Evolutionary conservation across 331 rosid genomes (phyloP).

Genomic region (Malus hybrid): DNA sequence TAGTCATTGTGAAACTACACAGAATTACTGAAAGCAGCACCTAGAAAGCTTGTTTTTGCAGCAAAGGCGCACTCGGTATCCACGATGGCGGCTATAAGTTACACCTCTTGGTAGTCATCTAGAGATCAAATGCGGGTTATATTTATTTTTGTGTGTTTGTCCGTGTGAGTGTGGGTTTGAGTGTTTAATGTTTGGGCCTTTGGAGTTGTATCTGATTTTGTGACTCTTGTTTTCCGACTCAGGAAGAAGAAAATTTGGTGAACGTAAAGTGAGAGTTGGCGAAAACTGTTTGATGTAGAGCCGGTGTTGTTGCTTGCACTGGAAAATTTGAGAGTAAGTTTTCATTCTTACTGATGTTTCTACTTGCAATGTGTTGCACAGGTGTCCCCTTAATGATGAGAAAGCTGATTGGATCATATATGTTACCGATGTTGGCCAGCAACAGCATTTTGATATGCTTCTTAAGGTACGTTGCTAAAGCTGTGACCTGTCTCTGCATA

Average conservation of each 20-base stretch:
- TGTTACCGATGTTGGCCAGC: conserved; percentile 92
- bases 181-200: not conserved
- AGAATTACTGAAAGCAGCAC: conserved; percentile 63
- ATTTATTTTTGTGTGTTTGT: no score
- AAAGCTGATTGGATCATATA: conserved; percentile 89
- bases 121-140: not conserved
- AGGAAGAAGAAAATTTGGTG: conserved; percentile 47
- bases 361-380: conserved; percentile 30
- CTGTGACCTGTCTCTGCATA: not conserved
- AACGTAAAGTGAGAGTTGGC: conserved; percentile 56
- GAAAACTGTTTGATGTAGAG: conserved; percentile 38
- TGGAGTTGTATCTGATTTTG: not conserved
- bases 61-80: conserved; percentile 41
- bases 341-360: conserved; percentile 9
- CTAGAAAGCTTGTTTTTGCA: conserved; percentile 42
- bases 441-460: conserved; percentile 90
- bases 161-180: not conserved
- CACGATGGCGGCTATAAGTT: conserved; percentile 52
- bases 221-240: not conserved
- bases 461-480: conserved; percentile 55
- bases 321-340: not conserved
- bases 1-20: conserved; percentile 48
- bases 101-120: not conserved
- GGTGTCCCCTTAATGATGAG: conserved; percentile 86
- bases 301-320: no score